Evolutionary conservation across 176 grass and related monocot genomes (phyloP).

Genomic region (Triticum timopheevii): DNA sequence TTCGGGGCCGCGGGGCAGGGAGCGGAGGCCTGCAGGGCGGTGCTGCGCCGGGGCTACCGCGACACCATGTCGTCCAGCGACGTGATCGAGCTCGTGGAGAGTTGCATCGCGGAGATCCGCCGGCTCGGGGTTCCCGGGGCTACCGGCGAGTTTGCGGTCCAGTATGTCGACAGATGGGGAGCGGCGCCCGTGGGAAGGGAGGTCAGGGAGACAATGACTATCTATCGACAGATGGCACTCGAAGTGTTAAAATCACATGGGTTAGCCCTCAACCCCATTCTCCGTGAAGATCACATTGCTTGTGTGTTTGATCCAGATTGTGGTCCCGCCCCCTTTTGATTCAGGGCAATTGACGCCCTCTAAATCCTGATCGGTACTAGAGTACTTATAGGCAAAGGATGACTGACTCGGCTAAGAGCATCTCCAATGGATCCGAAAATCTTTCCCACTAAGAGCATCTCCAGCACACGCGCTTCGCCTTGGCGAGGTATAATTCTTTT

Average conservation of each 20-base stretch:
- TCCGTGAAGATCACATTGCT: neutral
- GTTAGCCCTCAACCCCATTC: neutral
- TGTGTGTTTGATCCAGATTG: neutral
- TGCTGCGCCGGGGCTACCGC: neutral
- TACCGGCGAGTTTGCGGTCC: neutral
- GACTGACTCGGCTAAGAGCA: too few species aligned
- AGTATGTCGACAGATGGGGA: neutral
- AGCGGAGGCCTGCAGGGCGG: neutral
- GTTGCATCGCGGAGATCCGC: neutral
- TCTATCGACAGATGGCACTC: neutral
- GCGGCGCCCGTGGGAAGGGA: neutral
- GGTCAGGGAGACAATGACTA: neutral
- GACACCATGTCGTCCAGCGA: neutral
- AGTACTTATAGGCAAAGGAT: too few species aligned
- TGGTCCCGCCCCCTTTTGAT: neutral
- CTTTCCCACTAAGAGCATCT: too few species aligned
- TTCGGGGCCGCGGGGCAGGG: neutral
- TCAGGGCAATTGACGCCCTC: neutral
- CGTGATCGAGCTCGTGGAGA: neutral
- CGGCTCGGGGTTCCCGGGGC: neutral
- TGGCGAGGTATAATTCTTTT: too few species aligned
- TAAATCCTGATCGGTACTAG: too few species aligned
- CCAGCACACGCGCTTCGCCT: too few species aligned
- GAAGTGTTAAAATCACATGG: neutral
- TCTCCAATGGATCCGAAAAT: too few species aligned